Evolutionary conservation across 371 early-diverging fungal species (phyloP).

Genomic region (Apophysomyces elegans): DNA sequence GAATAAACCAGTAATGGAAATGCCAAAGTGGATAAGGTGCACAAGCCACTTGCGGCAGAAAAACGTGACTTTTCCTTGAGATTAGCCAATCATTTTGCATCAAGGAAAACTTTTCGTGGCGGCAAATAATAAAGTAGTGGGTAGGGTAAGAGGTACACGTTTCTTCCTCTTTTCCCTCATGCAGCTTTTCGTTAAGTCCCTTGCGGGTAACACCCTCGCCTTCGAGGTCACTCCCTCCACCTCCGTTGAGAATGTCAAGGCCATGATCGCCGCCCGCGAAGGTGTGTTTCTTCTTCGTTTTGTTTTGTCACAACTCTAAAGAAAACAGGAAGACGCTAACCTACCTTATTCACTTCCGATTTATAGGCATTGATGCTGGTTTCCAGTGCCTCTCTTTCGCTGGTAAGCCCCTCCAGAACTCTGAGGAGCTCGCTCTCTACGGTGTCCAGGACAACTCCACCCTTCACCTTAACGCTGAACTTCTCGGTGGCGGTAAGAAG

Average conservation of each 20-base stretch:
- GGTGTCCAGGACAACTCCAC: conserved; percentile 93
- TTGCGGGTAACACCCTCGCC: conserved; percentile 88
- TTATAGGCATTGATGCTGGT: conserved; percentile 83
- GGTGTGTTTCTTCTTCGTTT: conserved; percentile 41
- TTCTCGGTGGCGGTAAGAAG: conserved; percentile 96
- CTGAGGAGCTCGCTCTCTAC: conserved; percentile 73
- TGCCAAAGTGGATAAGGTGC: too few relatives aligned
- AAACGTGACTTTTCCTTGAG: background rate
- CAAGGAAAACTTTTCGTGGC: background rate
- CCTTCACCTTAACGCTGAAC: conserved; percentile 80
- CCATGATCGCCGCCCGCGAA: conserved; percentile 93
- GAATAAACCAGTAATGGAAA: too few relatives aligned
- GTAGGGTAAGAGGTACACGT: background rate
- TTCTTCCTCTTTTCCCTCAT: conserved; percentile 49
- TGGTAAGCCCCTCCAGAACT: conserved; percentile 91
- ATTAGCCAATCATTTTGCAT: conserved; percentile 1
- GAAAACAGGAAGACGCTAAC: too few relatives aligned
- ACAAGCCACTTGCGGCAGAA: background rate
- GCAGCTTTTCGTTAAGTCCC: conserved; percentile 92
- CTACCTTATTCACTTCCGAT: background rate
- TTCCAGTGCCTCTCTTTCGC: conserved; percentile 94
- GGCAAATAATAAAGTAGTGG: conserved; percentile 8
- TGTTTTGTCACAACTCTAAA: background rate
- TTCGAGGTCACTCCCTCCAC: conserved; percentile 77
- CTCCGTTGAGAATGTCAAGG: conserved; percentile 87